Evolutionary conservation across 352 stramenopile genomes (phyloP).

Genomic region (Pythium pectinolyticum): DNA sequence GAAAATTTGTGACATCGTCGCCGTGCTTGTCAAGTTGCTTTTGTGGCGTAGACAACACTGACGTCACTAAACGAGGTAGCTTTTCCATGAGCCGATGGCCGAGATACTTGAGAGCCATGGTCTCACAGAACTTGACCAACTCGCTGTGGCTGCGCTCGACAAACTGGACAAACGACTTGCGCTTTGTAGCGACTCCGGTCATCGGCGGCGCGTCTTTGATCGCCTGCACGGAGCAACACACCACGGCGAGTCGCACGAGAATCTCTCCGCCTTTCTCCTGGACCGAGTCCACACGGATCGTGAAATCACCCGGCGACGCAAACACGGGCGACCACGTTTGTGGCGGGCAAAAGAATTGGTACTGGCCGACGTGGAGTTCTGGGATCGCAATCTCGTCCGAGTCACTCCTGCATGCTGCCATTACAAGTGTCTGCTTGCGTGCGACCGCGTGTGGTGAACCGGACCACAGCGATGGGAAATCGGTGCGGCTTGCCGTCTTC

Average conservation of each 20-base stretch:
- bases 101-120: slow-evolving; percentile 62
- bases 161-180: slow-evolving; percentile 70
- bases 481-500: slow-evolving; percentile 22
- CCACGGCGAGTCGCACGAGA: slow-evolving; percentile 53
- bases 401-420: slow-evolving; percentile 1
- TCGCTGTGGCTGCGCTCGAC: slow-evolving; percentile 57
- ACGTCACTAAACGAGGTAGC: slow-evolving; percentile 35
- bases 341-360: slow-evolving; percentile 63
- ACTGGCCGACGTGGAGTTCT: slow-evolving; percentile 63
- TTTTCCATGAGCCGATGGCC: slow-evolving; percentile 62
- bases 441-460: neutral
- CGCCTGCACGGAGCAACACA: slow-evolving; percentile 54
- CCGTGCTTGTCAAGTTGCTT: slow-evolving; percentile 52
- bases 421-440: slow-evolving; percentile 5
- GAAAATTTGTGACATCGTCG: slow-evolving; percentile 51
- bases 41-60: slow-evolving; percentile 33
- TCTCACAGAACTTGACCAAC: slow-evolving; percentile 50
- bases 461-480: slow-evolving; percentile 29
- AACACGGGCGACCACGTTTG: slow-evolving; percentile 74
- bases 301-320: slow-evolving; percentile 74
- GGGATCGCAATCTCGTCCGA: slow-evolving; percentile 65
- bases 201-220: slow-evolving; percentile 48
- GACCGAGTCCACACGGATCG: slow-evolving; percentile 60
- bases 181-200: slow-evolving; percentile 34
- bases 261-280: slow-evolving; percentile 41